Conservation (phyloP, 441 rosid species). For the Breynia disticha region DNA sequence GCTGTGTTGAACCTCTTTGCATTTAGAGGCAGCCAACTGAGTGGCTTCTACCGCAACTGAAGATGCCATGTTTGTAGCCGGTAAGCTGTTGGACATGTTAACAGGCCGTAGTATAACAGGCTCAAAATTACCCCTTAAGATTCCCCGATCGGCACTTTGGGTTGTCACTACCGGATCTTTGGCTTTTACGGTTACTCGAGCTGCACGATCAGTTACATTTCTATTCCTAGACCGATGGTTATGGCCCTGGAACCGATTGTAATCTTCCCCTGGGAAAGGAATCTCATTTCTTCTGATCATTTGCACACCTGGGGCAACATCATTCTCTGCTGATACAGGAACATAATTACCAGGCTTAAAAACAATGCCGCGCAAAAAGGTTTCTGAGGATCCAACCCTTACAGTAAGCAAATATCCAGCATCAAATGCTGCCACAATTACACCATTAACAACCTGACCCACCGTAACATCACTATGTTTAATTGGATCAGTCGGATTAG, state of each 20-base stretch:
- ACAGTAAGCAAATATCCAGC: slow-evolving; percentile 76
- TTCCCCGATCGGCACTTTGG: slow-evolving; percentile 25
- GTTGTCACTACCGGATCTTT: slow-evolving; percentile 22
- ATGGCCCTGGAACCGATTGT: slow-evolving; percentile 17
- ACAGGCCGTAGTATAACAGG: slow-evolving; percentile 39
- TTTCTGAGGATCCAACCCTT: slow-evolving; percentile 53
- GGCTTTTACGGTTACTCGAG: slow-evolving; percentile 26
- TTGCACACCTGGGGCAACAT: slow-evolving; percentile 56
- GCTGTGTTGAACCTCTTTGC: slow-evolving; percentile 27
- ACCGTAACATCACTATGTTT: slow-evolving; percentile 26
- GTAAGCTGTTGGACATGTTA: slow-evolving; percentile 33
- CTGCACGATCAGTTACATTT: slow-evolving; percentile 25
- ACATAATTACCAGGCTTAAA: slow-evolving; percentile 59
- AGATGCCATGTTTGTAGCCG: slow-evolving; percentile 12
- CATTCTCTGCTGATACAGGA: slow-evolving; percentile 55
- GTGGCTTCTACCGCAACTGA: slow-evolving; percentile 15
- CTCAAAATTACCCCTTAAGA: slow-evolving; percentile 27
- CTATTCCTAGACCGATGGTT: slow-evolving; percentile 22
- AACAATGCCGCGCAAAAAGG: slow-evolving; percentile 61
- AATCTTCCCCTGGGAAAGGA: slow-evolving; percentile 28
- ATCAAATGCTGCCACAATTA: slow-evolving; percentile 72
- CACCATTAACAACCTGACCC: slow-evolving; percentile 59
- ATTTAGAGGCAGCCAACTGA: slow-evolving; percentile 22
- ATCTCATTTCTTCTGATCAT: slow-evolving; percentile 56
- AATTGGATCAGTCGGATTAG: slow-evolving; percentile 23